These are phyloP conservation scores for Pichia eremophila DNA, from an alignment of 805 yeast genomes.

Conservation along the genomic window DNA sequence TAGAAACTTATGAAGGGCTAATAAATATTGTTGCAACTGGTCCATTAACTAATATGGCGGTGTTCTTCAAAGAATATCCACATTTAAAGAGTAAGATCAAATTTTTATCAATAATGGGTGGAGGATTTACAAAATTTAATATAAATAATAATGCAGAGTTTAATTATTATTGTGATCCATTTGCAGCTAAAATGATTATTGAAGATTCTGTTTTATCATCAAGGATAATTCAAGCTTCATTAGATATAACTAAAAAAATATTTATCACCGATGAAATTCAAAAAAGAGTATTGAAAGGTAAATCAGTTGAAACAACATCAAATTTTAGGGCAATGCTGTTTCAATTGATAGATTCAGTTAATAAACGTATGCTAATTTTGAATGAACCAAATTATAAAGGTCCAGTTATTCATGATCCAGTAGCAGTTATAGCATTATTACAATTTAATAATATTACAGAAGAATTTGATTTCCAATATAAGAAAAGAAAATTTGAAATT, in stretches of 20 bases:
- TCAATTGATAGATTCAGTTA: conserved; percentile 45
- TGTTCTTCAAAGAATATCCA: conserved; percentile 47
- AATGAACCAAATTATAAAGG: conserved; percentile 40
- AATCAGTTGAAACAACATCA: conserved; percentile 23
- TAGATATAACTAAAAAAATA: conserved; percentile 64
- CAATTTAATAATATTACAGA: conserved; percentile 28
- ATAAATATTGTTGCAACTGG: conserved; percentile 68
- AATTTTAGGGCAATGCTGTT: conserved; percentile 44
- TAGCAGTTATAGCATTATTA: conserved; percentile 54
- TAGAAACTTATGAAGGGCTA: conserved; percentile 32
- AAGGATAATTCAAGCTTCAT: conserved; percentile 49
- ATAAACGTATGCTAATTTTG: conserved; percentile 32
- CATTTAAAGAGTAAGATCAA: conserved; percentile 39
- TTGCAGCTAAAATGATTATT: conserved; percentile 56
- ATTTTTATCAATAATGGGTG: conserved; percentile 70
- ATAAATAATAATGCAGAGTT: conserved; percentile 49
- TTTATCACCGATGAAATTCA: conserved; percentile 38
- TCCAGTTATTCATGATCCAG: conserved; percentile 77
- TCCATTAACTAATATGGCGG: conserved; percentile 63
- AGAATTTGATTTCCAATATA: conserved; percentile 15
- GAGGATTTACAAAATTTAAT: conserved; percentile 32
- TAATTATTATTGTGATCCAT: conserved; percentile 67
- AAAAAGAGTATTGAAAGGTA: conserved; percentile 29
- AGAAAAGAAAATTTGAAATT: conserved; percentile 13
- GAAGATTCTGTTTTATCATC: conserved; percentile 35